A percentile compares a stretch with the other conserved stretches of the same genome.
phyloP scores from a whole-genome alignment of 441 rosid genomes.

The Brassica balearica region DNA sequence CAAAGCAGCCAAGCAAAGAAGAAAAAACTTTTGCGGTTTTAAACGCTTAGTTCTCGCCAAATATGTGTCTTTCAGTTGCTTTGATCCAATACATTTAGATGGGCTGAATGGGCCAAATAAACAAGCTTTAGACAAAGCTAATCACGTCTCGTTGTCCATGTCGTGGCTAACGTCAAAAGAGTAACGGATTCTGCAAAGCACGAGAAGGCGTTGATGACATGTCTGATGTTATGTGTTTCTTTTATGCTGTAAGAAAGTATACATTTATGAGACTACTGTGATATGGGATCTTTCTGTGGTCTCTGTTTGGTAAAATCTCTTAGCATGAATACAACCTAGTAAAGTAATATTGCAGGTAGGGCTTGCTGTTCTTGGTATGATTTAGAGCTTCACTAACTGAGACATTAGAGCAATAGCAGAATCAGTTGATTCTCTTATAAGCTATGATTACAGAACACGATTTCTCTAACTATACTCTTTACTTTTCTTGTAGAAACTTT shows the following conservation, averaged over 20 bases:
- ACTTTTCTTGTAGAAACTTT: conserved; percentile 14
- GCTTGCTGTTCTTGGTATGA: conserved; percentile 18
- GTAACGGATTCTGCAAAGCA: background rate
- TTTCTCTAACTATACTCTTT: conserved; percentile 4
- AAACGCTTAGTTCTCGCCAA: background rate
- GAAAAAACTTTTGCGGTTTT: conserved; percentile 27
- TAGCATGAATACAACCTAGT: conserved; percentile 15
- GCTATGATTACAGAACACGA: conserved; percentile 9
- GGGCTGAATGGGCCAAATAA: conserved; percentile 23
- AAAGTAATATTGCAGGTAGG: conserved; percentile 11
- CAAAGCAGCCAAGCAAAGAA: conserved; percentile 70
- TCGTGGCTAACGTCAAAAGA: conserved; percentile 21
- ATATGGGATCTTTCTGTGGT: background rate
- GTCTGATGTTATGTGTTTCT: conserved; percentile 25
- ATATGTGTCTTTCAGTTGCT: background rate
- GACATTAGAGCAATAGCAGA: background rate
- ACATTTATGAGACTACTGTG: conserved; percentile 3
- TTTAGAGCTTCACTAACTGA: conserved; percentile 18
- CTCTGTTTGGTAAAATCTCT: conserved; percentile 8
- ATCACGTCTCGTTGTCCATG: conserved; percentile 12
- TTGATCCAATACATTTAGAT: conserved; percentile 11
- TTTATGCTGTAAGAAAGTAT: conserved; percentile 14
- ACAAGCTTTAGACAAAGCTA: conserved; percentile 6
- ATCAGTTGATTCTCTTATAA: background rate
- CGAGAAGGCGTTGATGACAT: conserved; percentile 11